A percentile compares a stretch with the other conserved stretches of the same genome.
phyloP scores from a whole-genome alignment of 2,329 filamentous ascomycete genomes.

The Orbilia oligospora region DNA sequence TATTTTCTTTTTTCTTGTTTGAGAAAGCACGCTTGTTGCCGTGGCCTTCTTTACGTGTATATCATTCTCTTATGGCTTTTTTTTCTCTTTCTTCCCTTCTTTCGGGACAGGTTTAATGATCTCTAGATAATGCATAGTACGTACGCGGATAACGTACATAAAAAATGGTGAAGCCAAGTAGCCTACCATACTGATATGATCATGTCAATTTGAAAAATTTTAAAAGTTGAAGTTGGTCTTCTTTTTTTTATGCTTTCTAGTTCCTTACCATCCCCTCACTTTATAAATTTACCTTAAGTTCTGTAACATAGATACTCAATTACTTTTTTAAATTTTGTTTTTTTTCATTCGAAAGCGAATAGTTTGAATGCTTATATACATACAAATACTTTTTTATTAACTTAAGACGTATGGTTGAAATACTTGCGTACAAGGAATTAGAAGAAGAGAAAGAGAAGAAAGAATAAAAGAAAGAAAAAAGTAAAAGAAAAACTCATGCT shows the following conservation, averaged over 20 bases:
- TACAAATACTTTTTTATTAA: constrained; percentile 10
- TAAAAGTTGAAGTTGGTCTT: not conserved
- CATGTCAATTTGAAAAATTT: constrained; percentile 11
- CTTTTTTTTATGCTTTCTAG: not conserved
- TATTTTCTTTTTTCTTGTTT: not conserved
- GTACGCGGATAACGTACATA: no score
- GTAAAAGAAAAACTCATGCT: not conserved
- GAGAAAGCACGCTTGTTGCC: not conserved
- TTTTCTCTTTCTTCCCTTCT: not conserved
- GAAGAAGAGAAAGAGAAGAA: not conserved
- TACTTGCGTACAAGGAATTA: constrained; percentile 7
- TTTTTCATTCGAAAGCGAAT: not conserved
- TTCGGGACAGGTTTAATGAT: constrained; percentile 14
- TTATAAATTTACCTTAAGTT: not conserved
- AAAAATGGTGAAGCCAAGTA: not conserved
- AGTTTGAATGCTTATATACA: not conserved
- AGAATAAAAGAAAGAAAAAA: no score
- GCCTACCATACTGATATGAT: no score
- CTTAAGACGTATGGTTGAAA: constrained; percentile 33
- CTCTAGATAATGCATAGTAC: constrained; percentile 16
- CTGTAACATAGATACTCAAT: constrained; percentile 17
- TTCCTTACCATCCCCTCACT: not conserved
- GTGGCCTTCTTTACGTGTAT: constrained; percentile 1
- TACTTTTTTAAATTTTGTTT: constrained; percentile 11
- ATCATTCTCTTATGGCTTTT: not conserved